Evolutionary conservation across 768 basidiomycete genomes (phyloP).

Genomic region (Suillus variegatus): DNA sequence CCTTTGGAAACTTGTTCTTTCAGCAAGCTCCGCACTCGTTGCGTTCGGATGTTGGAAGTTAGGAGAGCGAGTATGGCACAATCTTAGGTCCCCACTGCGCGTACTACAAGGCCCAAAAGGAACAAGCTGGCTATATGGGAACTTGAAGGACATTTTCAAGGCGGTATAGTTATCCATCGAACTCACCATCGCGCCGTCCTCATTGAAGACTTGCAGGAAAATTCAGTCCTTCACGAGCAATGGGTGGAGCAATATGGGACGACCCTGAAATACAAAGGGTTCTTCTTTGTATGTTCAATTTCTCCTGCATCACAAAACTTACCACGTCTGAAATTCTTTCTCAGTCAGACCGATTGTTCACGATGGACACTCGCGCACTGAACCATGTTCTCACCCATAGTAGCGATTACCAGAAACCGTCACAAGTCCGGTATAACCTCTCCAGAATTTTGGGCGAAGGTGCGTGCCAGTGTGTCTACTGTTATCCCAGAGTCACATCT

Average conservation of each 20-base stretch:
- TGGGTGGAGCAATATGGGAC: conserved; percentile 53
- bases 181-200: not conserved
- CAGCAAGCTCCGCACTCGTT: conserved; percentile 14
- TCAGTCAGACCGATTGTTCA: conserved; percentile 47
- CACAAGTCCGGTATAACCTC: conserved; percentile 38
- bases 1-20: conserved; percentile 5
- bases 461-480: conserved; percentile 6
- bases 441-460: conserved; percentile 44
- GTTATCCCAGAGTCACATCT: not conserved
- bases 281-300: conserved; percentile 43
- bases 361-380: conserved; percentile 62
- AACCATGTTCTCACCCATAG: conserved; percentile 63
- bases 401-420: conserved; percentile 58
- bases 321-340: not conserved
- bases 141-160: conserved; percentile 44
- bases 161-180: conserved; percentile 31
- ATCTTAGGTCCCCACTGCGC: conserved; percentile 44
- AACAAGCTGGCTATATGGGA: conserved; percentile 48
- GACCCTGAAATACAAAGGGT: conserved; percentile 44
- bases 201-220: conserved; percentile 19
- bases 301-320: not conserved
- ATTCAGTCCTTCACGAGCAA: conserved; percentile 34
- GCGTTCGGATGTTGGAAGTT: conserved; percentile 36
- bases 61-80: conserved; percentile 28
- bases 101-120: conserved; percentile 52